phyloP scores from a whole-genome alignment of 371 early-diverging fungal species.

The Mycotypha africana region DNA sequence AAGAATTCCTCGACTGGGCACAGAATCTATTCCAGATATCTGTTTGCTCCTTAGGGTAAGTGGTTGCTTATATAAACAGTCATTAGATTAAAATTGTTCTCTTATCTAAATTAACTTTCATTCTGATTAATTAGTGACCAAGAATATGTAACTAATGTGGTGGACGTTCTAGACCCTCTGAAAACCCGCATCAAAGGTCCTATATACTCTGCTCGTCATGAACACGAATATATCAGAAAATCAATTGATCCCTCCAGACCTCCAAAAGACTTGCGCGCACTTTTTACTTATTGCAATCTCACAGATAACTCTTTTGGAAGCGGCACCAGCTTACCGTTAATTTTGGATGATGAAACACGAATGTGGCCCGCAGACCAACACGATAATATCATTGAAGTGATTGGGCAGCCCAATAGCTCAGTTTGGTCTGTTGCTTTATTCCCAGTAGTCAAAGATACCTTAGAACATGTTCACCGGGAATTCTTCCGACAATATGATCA shows the following conservation, averaged over 20 bases:
- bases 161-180: conserved; percentile 61
- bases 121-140: conserved; percentile 46
- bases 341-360: conserved; percentile 69
- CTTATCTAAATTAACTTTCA: background rate
- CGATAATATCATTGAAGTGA: conserved; percentile 75
- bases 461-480: conserved; percentile 53
- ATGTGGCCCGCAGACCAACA: conserved; percentile 80
- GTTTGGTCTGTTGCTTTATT: conserved; percentile 72
- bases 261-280: conserved; percentile 66
- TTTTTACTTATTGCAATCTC: conserved; percentile 62
- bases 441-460: conserved; percentile 59
- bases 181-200: conserved; percentile 58
- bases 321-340: conserved; percentile 53
- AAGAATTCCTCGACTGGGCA: conserved; percentile 78
- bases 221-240: conserved; percentile 58
- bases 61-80: background rate
- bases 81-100: no score
- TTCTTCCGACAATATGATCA: conserved; percentile 60
- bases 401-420: conserved; percentile 38
- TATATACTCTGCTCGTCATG: conserved; percentile 68
- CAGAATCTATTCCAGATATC: conserved; percentile 64
- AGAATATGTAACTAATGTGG: conserved; percentile 71
- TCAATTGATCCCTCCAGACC: conserved; percentile 49
- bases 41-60: conserved; percentile 74
- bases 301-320: conserved; percentile 43